Conservation (phyloP, 768 basidiomycete genomes). For the Tylopilus sp. region DNA sequence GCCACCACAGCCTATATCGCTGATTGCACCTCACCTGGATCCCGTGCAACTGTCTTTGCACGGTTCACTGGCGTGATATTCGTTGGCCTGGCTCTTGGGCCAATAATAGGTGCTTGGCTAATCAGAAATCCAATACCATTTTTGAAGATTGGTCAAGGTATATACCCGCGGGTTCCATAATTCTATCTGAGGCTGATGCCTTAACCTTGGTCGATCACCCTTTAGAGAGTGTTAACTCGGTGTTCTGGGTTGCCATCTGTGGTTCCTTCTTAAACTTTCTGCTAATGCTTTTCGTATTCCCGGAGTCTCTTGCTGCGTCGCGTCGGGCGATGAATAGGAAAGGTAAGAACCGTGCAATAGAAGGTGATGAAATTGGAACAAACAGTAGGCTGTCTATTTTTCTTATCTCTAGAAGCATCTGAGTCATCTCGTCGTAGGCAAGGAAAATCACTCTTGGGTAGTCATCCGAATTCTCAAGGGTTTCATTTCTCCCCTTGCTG, state of each 20-base stretch:
- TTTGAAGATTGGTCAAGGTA: constrained; percentile 28
- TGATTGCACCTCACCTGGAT: constrained; percentile 79
- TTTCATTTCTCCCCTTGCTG: constrained; percentile 60
- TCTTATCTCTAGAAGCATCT: background rate
- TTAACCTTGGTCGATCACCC: constrained; percentile 28
- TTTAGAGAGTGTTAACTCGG: constrained; percentile 40
- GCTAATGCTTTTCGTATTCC: constrained; percentile 58
- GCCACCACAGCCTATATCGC: constrained; percentile 70
- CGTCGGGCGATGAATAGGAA: constrained; percentile 27
- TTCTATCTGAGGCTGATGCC: constrained; percentile 7
- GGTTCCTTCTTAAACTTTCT: constrained; percentile 49
- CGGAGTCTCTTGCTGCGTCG: constrained; percentile 47
- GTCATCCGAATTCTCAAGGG: constrained; percentile 34
- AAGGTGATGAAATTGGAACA: constrained; percentile 2
- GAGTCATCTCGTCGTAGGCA: background rate
- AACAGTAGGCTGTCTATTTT: constrained; percentile 9
- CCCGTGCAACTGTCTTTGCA: constrained; percentile 66
- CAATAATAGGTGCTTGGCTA: constrained; percentile 58
- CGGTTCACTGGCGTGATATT: constrained; percentile 73
- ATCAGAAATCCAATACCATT: constrained; percentile 42
- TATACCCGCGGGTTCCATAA: background rate
- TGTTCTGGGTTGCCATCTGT: constrained; percentile 52
- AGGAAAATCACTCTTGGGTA: constrained; percentile 6
- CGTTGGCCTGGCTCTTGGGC: constrained; percentile 75
- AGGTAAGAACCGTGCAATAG: constrained; percentile 28